phyloP scores from a whole-genome alignment of 148 eudicot species.

The Rhododendron vialii region DNA sequence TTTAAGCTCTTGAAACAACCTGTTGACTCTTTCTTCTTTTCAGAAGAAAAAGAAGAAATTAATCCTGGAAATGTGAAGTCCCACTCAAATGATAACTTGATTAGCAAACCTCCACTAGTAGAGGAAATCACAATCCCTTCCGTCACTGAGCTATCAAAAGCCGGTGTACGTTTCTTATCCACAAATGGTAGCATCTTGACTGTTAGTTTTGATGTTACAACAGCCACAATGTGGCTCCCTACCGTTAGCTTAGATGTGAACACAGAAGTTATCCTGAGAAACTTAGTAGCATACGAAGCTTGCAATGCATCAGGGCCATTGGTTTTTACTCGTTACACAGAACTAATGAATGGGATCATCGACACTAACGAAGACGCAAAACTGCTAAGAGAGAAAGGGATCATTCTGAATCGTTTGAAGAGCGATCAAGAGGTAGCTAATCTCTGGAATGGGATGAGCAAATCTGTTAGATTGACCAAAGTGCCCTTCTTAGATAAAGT shows the following conservation, averaged over 20 bases:
- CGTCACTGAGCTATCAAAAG: slow-evolving; percentile 21
- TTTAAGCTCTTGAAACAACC: slow-evolving; percentile 17
- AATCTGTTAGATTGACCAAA: slow-evolving; percentile 40
- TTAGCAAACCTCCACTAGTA: slow-evolving; percentile 14
- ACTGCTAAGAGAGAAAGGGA: slow-evolving; percentile 44
- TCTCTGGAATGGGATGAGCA: slow-evolving; percentile 67
- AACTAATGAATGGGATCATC: slow-evolving; percentile 63
- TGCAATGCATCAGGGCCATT: slow-evolving; percentile 29
- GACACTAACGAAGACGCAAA: slow-evolving; percentile 52
- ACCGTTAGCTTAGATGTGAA: slow-evolving; percentile 22
- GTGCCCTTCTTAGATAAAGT: slow-evolving; percentile 48
- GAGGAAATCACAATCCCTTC: slow-evolving; percentile 41
- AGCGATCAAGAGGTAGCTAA: slow-evolving; percentile 51
- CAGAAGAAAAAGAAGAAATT: slow-evolving; percentile 6
- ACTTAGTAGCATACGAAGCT: slow-evolving; percentile 56
- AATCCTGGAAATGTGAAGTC: slow-evolving; percentile 5
- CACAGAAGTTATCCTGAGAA: slow-evolving; percentile 28
- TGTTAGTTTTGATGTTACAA: slow-evolving; percentile 13
- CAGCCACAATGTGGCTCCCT: slow-evolving; percentile 23
- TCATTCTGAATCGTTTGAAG: slow-evolving; percentile 44
- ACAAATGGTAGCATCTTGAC: slow-evolving; percentile 14
- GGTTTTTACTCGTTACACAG: slow-evolving; percentile 45
- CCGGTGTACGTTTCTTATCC: slow-evolving; percentile 26
- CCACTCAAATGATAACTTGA: background rate
- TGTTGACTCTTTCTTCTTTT: slow-evolving; percentile 18